Percentiles rank a stretch among this genome's conserved stretches.
Conservation (phyloP, 805 yeast genomes). For the Cyberlindnera maritima region DNA sequence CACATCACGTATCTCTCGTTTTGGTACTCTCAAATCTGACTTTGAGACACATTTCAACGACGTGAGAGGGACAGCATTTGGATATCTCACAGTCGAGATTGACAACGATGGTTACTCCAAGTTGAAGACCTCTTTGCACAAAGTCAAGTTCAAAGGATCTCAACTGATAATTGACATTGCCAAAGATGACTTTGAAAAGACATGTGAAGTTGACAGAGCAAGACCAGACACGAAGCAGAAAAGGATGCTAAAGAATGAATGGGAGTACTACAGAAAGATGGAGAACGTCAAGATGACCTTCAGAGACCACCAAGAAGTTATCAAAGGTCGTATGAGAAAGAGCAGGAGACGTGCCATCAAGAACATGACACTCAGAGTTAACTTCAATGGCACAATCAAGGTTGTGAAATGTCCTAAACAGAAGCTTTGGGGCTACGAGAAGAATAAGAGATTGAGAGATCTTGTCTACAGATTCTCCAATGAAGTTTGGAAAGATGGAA, state of each 20-base stretch:
- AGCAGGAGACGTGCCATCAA: slow-evolving; percentile 51
- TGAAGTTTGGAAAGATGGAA: slow-evolving; percentile 78
- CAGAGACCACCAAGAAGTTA: slow-evolving; percentile 41
- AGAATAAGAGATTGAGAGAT: slow-evolving; percentile 57
- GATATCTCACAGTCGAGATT: slow-evolving; percentile 60
- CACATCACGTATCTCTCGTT: slow-evolving; percentile 53
- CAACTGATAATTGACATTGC: slow-evolving; percentile 63
- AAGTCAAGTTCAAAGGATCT: slow-evolving; percentile 73
- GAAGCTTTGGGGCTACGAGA: slow-evolving; percentile 90
- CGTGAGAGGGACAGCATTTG: slow-evolving; percentile 46
- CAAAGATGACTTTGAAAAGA: slow-evolving; percentile 46
- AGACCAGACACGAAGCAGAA: slow-evolving; percentile 27
- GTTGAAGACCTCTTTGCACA: slow-evolving; percentile 59
- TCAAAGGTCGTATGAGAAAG: slow-evolving; percentile 61
- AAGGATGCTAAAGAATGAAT: slow-evolving; percentile 38
- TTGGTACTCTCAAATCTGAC: slow-evolving; percentile 55
- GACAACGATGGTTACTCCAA: slow-evolving; percentile 43
- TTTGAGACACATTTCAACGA: slow-evolving; percentile 51
- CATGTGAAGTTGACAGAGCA: slow-evolving; percentile 47
- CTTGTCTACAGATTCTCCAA: slow-evolving; percentile 60
- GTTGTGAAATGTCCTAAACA: slow-evolving; percentile 62
- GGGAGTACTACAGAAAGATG: slow-evolving; percentile 36
- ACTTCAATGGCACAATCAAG: slow-evolving; percentile 54
- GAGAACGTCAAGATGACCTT: slow-evolving; percentile 37
- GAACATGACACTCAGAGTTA: slow-evolving; percentile 61